Evolutionary conservation across 345 rosid species (phyloP).

Genomic region (Reutealis trisperma): DNA sequence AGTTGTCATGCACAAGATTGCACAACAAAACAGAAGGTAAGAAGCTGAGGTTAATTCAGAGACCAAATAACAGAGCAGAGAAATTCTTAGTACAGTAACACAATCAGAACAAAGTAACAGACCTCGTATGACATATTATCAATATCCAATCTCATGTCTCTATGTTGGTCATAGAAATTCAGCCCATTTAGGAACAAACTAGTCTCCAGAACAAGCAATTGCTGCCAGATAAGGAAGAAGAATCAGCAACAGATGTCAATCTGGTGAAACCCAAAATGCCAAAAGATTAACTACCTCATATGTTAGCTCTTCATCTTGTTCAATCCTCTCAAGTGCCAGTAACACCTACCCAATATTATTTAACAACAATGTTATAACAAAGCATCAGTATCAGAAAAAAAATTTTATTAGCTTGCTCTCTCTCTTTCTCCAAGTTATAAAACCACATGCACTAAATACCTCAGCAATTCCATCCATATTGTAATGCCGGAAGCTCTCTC

Average conservation of each 20-base stretch:
- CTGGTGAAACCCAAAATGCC: slow-evolving; percentile 8
- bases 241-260: slow-evolving; percentile 4
- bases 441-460: slow-evolving; percentile 41
- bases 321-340: slow-evolving; percentile 87
- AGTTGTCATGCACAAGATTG: background rate
- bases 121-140: slow-evolving; percentile 99
- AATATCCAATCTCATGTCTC: slow-evolving; percentile 94
- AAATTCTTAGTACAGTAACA: background rate
- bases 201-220: slow-evolving; percentile 79
- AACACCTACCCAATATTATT: slow-evolving; percentile 53
- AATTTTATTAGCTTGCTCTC: background rate
- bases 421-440: background rate
- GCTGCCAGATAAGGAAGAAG: slow-evolving; percentile 51
- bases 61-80: background rate
- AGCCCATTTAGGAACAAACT: slow-evolving; percentile 68
- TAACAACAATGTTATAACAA: slow-evolving; percentile 3
- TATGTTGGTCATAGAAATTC: slow-evolving; percentile 78
- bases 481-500: slow-evolving; percentile 56
- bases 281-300: slow-evolving; percentile 63
- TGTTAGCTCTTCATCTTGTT: slow-evolving; percentile 74
- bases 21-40: background rate
- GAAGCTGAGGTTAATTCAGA: background rate
- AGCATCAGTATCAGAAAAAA: background rate
- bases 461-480: slow-evolving; percentile 85
- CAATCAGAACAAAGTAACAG: slow-evolving; percentile 23